Base-by-base conservation (phyloP, 768 basidiomycete species). In the Pulveroboletus sp. region DNA sequence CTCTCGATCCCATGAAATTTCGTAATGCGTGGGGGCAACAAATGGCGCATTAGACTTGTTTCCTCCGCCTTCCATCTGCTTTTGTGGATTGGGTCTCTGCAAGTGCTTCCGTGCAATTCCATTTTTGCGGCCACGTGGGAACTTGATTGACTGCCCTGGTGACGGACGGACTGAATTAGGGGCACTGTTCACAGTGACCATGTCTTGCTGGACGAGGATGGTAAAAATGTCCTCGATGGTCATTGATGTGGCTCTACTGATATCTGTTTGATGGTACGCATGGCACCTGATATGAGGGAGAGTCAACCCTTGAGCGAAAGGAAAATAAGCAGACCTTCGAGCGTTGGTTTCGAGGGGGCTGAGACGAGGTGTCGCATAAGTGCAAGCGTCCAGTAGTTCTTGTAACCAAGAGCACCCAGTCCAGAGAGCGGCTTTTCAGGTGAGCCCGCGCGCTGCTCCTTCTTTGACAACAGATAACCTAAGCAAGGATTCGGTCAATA, bases 381-480 rank as follows among this genome's bases (percentile, higher is more conserved):
- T 31, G 91, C 77, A 38, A 94, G 72, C 3, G 84, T 90, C 95
- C 97, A 98, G 64, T 98, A 98, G 54, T 85, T 90, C 72, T 78
- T 85, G 72, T 99, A 99, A n/a, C 92, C 90, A 45, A 98, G 74
- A 12, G 90, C 87, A 20, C 97, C 97, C 21, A 99, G 79, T 34
- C 81, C 86, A 36, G 94, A 97, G 12, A 99, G 79, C 12, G 97
- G 97, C 59, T 94, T 94, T 68, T 99, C 97, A 2, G 97, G 97
- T 7, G 94, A 92, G 19, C 97, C 97, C 11, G 83, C 63, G 45
- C 93, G 75, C 27, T 82, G 84, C 67, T 99, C 97, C 62, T 97
- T 97, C 76, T 90, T 95, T 7, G 94, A 97, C 56, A 99, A 72
- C 8, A 97, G 75, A 71, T 97, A 99, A 70, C 97, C 95, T 98